Conservation (phyloP, 345 rosid species). For the Eucalyptus sp. region DNA sequence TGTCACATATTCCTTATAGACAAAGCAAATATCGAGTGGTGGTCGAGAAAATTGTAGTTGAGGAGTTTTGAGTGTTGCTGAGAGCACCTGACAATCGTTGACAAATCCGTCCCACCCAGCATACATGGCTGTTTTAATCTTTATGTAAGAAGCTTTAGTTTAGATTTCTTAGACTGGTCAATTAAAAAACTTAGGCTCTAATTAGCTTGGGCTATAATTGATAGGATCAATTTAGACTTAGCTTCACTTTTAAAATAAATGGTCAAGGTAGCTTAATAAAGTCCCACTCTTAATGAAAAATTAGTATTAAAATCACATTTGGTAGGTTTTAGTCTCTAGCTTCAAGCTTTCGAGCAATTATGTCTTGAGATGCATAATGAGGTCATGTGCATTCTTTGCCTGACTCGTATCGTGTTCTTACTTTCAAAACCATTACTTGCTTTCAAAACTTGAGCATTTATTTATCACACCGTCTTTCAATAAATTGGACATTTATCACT, state of each 20-base stretch:
- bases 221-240: neutral
- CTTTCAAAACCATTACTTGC: neutral
- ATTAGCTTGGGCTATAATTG: neutral
- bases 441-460: neutral
- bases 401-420: fast-evolving
- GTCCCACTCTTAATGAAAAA: neutral
- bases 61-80: too few species aligned
- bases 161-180: too few species aligned
- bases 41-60: too few species aligned
- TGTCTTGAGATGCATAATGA: neutral
- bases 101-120: too few species aligned
- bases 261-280: neutral
- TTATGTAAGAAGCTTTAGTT: too few species aligned
- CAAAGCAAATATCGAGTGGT: too few species aligned
- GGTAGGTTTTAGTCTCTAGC: neutral
- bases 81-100: too few species aligned
- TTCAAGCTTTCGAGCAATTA: neutral
- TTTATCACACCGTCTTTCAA: neutral
- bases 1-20: too few species aligned
- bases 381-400: neutral
- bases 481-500: too few species aligned
- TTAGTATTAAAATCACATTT: neutral
- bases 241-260: neutral
- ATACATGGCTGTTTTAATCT: too few species aligned
- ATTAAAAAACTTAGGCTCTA: neutral